phyloP scores from a whole-genome alignment of 208 protist species.

The Leishmania tarentolae region DNA sequence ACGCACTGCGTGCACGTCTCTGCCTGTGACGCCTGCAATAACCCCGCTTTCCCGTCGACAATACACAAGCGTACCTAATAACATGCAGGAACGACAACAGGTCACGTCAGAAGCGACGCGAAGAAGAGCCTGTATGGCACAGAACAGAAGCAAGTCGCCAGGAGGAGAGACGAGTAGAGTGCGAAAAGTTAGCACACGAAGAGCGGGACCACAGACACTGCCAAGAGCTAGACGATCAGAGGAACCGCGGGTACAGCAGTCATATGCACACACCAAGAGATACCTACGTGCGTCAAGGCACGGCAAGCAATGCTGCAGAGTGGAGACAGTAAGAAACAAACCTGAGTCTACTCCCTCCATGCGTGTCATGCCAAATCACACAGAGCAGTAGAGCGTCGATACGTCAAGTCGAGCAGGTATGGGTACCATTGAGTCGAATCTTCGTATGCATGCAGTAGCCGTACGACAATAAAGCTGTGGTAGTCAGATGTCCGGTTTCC shows the following conservation, averaged over 20 bases:
- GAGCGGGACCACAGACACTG: neutral
- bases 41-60: neutral
- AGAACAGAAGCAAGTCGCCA: constrained; percentile 9
- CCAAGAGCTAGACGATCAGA: constrained; percentile 10
- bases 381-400: neutral
- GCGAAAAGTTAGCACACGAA: neutral
- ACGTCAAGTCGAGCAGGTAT: neutral
- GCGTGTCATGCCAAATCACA: neutral
- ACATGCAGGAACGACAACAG: constrained; percentile 7
- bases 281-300: too few species aligned
- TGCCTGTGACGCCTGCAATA: neutral
- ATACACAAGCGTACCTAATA: neutral
- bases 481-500: neutral
- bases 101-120: neutral
- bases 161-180: constrained; percentile 10
- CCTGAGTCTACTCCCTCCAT: neutral
- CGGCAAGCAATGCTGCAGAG: neutral
- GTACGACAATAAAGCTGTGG: neutral
- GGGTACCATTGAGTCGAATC: neutral
- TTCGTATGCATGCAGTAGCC: neutral
- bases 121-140: neutral
- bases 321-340: neutral
- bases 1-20: neutral
- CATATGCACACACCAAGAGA: neutral
- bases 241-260: neutral